Evolutionary conservation across 257 asterid species (phyloP).

Genomic region (Solanum lycopersicoides): DNA sequence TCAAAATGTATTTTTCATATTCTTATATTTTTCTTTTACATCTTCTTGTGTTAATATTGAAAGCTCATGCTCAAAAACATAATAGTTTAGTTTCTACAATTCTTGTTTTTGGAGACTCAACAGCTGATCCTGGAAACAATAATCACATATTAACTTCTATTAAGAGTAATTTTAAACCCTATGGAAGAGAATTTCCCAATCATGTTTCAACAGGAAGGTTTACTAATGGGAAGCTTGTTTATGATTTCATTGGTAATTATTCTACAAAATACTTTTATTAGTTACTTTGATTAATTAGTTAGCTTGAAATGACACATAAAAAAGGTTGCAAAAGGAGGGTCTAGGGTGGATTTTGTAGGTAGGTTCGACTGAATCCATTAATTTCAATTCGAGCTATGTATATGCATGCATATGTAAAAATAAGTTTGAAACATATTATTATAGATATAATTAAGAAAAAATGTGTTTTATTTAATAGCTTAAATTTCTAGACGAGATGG

Average conservation of each 20-base stretch:
- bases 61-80: not conserved
- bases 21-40: not conserved
- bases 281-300: not conserved
- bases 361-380: not conserved
- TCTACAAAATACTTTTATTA: not conserved
- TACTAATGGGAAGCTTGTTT: conserved; percentile 52
- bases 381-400: not conserved
- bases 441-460: not conserved
- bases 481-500: not conserved
- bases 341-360: not conserved
- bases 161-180: conserved; percentile 58
- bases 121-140: conserved; percentile 75
- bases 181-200: conserved; percentile 48
- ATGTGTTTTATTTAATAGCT: not conserved
- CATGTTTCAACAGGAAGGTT: conserved; percentile 66
- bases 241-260: conserved; percentile 51
- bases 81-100: conserved; percentile 18
- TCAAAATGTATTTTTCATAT: not conserved
- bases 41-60: not conserved
- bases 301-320: not conserved
- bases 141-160: conserved; percentile 36
- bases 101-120: conserved; percentile 72
- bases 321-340: not conserved
- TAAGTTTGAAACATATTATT: not conserved
- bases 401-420: too few species aligned